Percentiles rank a stretch among this genome's conserved stretches.
Evolutionary conservation across 345 rosid species (phyloP).

Genomic region (Gynandropsis gynandra): DNA sequence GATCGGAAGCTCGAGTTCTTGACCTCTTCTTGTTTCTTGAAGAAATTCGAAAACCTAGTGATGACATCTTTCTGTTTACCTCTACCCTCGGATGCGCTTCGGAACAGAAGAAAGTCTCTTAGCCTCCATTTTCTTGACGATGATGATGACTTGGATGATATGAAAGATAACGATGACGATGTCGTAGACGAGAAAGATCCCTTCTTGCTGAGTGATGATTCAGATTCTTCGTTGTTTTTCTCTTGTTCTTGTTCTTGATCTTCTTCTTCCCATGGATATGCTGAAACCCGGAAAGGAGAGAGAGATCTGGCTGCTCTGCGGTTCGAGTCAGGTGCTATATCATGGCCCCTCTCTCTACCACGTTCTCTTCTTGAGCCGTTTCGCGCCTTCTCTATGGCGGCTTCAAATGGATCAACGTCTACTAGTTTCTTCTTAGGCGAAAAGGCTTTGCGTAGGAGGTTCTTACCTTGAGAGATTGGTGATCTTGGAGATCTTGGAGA

Average conservation of each 20-base stretch:
- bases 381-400: slow-evolving; percentile 32
- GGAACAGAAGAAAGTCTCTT: slow-evolving; percentile 63
- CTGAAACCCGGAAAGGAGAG: slow-evolving; percentile 69
- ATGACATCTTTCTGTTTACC: slow-evolving; percentile 49
- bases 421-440: slow-evolving; percentile 45
- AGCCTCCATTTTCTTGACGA: slow-evolving; percentile 76
- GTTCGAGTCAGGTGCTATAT: no score
- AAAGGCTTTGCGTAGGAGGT: slow-evolving; percentile 41
- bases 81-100: slow-evolving; percentile 88
- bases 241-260: slow-evolving; percentile 24
- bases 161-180: slow-evolving; percentile 28
- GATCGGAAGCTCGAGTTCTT: slow-evolving; percentile 49
- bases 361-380: slow-evolving; percentile 33
- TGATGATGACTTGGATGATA: slow-evolving; percentile 27
- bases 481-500: slow-evolving; percentile 51
- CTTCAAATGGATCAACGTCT: slow-evolving; percentile 35
- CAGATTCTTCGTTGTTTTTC: not conserved
- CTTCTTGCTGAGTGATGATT: slow-evolving; percentile 20
- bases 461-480: slow-evolving; percentile 43
- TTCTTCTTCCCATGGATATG: slow-evolving; percentile 69
- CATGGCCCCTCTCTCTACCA: slow-evolving; percentile 45
- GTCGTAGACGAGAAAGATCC: slow-evolving; percentile 13
- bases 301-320: slow-evolving; percentile 56
- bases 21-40: slow-evolving; percentile 51
- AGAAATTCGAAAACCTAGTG: slow-evolving; percentile 37